Evolutionary conservation across 2,329 filamentous ascomycete genomes (phyloP), one percentile per base, ranked within the genome.

Genomic region (Rhexocercosporidium sp.): DNA sequence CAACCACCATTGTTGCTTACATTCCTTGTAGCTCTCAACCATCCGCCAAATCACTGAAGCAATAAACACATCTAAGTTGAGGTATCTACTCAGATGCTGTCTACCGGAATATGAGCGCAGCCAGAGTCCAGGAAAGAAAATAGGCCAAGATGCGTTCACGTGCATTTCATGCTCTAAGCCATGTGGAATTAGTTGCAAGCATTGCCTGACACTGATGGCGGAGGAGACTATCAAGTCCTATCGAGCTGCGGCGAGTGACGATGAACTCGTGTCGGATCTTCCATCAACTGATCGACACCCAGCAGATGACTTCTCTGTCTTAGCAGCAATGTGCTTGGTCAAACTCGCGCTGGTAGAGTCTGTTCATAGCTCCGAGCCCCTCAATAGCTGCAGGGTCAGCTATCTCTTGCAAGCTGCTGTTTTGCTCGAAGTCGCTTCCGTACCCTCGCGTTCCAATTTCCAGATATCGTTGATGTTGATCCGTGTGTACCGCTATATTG

Each of bases 391-490:
- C 22, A 68, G 59, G 20, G 64, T 59, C 12, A 68, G 70, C 8
- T 72, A 75, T 59, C 25, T 76, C 11, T 57, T 79, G 46, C 75
- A 77, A 70, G 77, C 77, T 29, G 66, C 70, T n/a, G 61, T 68
- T 7, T 37, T 79, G 29, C 71, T 79, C 8, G 77, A 79, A 61
- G 76, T 73, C 60, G 73, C 75, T 8, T 73, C 70, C 64, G 69
- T 70, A 9, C 70, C 77, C 18, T 80, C 79, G 1, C 77, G 77
- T 69, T 73, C 78, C 57, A 81, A 81, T 66, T 79, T 77, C 60
- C 77, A 81, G 61, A 79, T 79, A 18, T 74, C 77, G 7, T 74
- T 81, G 22, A 62, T 81, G 12, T 73, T 81, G 7, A 73, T 79
- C 25, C 76, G 79, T 39, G 49, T 81, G 53, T 80, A 81, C 67